Percentiles rank a stretch among this genome's conserved stretches.
These are phyloP conservation scores for Skeletonema potamos DNA, from an alignment of 108 stramenopile species.

Conservation along the genomic window DNA sequence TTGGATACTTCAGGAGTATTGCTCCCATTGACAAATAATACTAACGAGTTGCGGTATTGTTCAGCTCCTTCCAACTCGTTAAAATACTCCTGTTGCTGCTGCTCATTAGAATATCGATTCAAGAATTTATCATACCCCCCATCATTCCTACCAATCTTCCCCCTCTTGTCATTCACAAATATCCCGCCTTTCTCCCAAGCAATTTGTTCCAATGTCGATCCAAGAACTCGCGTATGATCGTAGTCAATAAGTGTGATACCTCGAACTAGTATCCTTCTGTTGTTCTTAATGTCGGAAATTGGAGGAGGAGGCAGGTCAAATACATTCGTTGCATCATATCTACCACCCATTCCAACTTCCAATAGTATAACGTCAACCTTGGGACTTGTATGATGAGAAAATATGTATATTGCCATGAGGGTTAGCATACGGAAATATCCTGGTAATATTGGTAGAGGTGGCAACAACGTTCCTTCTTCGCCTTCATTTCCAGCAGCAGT, in stretches of 20 bases:
- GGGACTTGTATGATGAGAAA: constrained; percentile 36
- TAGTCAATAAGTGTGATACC: constrained; percentile 81
- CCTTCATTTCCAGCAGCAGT: neutral
- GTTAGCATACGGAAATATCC: constrained; percentile 94
- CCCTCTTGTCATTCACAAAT: constrained; percentile 55
- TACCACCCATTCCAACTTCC: constrained; percentile 94
- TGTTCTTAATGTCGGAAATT: constrained; percentile 1
- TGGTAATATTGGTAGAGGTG: constrained; percentile 58
- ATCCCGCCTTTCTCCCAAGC: constrained; percentile 97
- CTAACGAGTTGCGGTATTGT: no score
- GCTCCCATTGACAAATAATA: neutral
- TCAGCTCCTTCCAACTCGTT: constrained; percentile 9
- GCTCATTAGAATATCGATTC: neutral
- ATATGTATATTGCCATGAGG: constrained; percentile 74
- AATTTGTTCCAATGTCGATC: constrained; percentile 81
- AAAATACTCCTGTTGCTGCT: neutral
- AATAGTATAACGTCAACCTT: constrained; percentile 79
- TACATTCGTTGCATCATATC: constrained; percentile 95
- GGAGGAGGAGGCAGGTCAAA: constrained; percentile 61
- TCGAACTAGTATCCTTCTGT: constrained; percentile 19
- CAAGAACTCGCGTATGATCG: constrained; percentile 90
- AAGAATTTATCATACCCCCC: constrained; percentile 39
- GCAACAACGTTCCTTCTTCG: constrained; percentile 4
- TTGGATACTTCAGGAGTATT: neutral
- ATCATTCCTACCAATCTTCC: constrained; percentile 17